These are phyloP conservation scores for Rubus parviflorus DNA, from an alignment of 306 rosid species.

Conservation along the genomic window DNA sequence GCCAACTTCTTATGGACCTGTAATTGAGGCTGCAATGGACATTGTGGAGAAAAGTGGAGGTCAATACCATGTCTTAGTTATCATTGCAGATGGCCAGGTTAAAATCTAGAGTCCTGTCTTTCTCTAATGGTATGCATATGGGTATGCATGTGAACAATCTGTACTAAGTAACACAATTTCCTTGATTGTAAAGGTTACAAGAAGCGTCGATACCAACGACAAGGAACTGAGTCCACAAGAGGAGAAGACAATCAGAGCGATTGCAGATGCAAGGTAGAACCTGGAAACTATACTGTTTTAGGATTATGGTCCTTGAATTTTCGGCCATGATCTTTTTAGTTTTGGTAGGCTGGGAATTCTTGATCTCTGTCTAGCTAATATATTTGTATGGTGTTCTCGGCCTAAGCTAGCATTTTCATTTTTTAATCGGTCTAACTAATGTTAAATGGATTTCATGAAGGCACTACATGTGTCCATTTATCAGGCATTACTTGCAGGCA, in stretches of 20 bases:
- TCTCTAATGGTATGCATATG: background rate
- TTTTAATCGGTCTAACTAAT: background rate
- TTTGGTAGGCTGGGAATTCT: background rate
- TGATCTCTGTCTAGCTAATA: background rate
- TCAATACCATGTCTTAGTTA: constrained; percentile 84
- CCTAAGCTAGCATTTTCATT: background rate
- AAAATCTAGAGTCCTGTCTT: background rate
- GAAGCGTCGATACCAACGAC: constrained; percentile 42
- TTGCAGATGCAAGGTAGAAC: constrained; percentile 74
- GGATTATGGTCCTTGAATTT: background rate
- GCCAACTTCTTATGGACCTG: constrained; percentile 89
- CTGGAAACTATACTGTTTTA: background rate
- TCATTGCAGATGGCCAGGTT: constrained; percentile 93
- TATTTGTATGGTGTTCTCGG: background rate
- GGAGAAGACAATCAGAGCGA: constrained; percentile 67
- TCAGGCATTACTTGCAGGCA: constrained; percentile 4
- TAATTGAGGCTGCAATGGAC: constrained; percentile 81
- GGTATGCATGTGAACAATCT: background rate
- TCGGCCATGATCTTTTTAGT: background rate
- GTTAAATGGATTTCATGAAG: background rate
- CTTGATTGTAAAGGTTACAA: constrained; percentile 61
- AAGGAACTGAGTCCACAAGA: constrained; percentile 77
- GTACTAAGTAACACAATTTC: constrained; percentile 3
- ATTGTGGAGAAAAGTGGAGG: constrained; percentile 83
- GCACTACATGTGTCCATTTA: background rate